Evolutionary conservation across 2,329 filamentous ascomycete species (phyloP).

Genomic region (Plenodomus biglobosus): DNA sequence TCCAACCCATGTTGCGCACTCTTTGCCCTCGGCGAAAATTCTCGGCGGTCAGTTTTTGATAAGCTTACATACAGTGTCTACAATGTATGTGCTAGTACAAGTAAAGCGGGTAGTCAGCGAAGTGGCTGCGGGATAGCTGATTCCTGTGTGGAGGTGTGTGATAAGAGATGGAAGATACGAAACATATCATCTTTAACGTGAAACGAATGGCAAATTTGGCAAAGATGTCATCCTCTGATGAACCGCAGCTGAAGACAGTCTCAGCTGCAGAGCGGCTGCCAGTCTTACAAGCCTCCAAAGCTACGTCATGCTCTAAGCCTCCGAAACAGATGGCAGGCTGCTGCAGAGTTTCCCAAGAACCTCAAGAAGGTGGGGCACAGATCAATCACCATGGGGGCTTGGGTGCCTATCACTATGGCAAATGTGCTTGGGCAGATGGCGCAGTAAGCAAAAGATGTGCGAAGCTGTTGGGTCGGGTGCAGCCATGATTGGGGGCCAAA

Average conservation of each 20-base stretch:
- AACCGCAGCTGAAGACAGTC: no score
- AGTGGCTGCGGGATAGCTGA: no score
- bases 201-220: no score
- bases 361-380: not conserved
- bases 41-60: not conserved
- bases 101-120: no score
- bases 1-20: constrained; percentile 12
- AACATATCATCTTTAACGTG: no score
- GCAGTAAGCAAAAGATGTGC: not conserved
- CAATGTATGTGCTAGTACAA: not conserved
- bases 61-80: not conserved
- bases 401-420: not conserved
- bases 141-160: no score
- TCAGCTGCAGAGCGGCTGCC: not conserved
- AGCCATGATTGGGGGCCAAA: not conserved
- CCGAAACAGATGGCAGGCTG: not conserved
- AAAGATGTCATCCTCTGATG: no score
- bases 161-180: no score
- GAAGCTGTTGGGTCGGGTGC: not conserved
- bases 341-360: not conserved
- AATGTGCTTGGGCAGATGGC: not conserved
- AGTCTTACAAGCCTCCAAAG: not conserved
- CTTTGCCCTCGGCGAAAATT: not conserved
- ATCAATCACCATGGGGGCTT: not conserved
- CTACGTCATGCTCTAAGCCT: not conserved